phyloP scores from a whole-genome alignment of 2,329 filamentous ascomycete genomes.

The Phaeosphaeria sp. region DNA sequence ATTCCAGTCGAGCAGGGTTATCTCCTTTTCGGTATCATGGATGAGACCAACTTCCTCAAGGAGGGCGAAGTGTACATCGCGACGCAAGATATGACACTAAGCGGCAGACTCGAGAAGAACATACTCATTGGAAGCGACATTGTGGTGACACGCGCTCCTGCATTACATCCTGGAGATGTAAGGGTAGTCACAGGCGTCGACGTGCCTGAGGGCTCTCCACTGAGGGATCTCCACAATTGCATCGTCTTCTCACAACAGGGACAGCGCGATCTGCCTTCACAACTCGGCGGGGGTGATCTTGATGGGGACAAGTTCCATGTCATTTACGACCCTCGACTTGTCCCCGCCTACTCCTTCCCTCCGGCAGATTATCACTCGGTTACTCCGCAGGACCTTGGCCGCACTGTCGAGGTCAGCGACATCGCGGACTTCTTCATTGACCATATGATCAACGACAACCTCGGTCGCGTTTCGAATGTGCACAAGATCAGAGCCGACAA shows the following conservation, averaged over 20 bases:
- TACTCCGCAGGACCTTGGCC: slow-evolving; percentile 63
- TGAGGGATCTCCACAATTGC: slow-evolving; percentile 72
- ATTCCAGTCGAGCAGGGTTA: slow-evolving; percentile 74
- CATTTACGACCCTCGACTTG: slow-evolving; percentile 70
- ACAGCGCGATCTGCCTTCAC: slow-evolving; percentile 75
- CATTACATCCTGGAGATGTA: slow-evolving; percentile 82
- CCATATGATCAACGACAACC: slow-evolving; percentile 51
- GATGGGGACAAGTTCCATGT: slow-evolving; percentile 85
- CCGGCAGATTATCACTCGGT: slow-evolving; percentile 76
- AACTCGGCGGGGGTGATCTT: slow-evolving; percentile 81
- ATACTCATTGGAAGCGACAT: slow-evolving; percentile 49
- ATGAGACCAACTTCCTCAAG: slow-evolving; percentile 73
- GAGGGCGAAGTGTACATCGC: slow-evolving; percentile 74
- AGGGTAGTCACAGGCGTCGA: slow-evolving; percentile 68
- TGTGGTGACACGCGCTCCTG: slow-evolving; percentile 79
- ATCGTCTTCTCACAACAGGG: slow-evolving; percentile 79
- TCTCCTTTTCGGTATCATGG: slow-evolving; percentile 84
- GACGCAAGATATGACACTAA: slow-evolving; percentile 53
- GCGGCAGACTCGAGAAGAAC: slow-evolving; percentile 16
- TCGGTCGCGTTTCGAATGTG: slow-evolving; percentile 51
- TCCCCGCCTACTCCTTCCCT: slow-evolving; percentile 52
- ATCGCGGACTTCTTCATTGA: slow-evolving; percentile 82
- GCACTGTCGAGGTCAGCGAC: slow-evolving; percentile 66
- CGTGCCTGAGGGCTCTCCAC: slow-evolving; percentile 66
- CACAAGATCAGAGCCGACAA: slow-evolving; percentile 53